These are phyloP conservation scores for Conoideocrella luteorostrata DNA, from an alignment of 2,329 filamentous ascomycete species.

Conservation along the genomic window DNA sequence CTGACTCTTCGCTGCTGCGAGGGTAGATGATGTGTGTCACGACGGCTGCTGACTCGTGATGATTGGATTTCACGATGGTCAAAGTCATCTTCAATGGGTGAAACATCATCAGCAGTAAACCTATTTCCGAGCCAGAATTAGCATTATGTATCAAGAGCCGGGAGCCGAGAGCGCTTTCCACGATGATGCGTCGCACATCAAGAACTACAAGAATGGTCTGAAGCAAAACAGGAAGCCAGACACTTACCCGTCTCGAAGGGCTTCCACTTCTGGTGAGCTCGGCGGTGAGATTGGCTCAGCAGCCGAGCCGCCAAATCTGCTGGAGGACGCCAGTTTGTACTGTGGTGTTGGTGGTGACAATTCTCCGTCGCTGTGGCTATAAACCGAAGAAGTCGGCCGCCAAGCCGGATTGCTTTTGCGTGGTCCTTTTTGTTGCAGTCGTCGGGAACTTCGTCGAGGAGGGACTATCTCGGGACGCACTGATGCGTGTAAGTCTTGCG, in stretches of 20 bases:
- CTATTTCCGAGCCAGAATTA: slow-evolving; percentile 13
- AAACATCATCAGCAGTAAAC: slow-evolving; percentile 34
- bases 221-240: not conserved
- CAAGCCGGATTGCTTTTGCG: slow-evolving; percentile 24
- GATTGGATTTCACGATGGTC: slow-evolving; percentile 27
- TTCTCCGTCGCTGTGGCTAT: slow-evolving; percentile 26
- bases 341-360: slow-evolving; percentile 31
- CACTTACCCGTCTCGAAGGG: slow-evolving; percentile 36
- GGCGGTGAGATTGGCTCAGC: slow-evolving; percentile 47
- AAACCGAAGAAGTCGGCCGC: slow-evolving; percentile 54
- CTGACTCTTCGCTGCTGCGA: slow-evolving; percentile 8
- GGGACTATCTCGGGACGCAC: slow-evolving; percentile 24
- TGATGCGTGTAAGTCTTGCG: slow-evolving; percentile 11
- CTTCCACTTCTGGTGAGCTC: slow-evolving; percentile 46
- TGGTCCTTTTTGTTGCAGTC: slow-evolving; percentile 15
- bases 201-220: too few relatives aligned
- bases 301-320: slow-evolving; percentile 29
- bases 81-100: slow-evolving; percentile 44
- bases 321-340: slow-evolving; percentile 19
- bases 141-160: not conserved
- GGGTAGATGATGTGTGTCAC: slow-evolving; percentile 12
- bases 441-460: slow-evolving; percentile 29
- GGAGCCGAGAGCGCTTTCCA: too few relatives aligned
- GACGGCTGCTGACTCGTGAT: slow-evolving; percentile 10
- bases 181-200: not conserved